A percentile compares a stretch with the other conserved stretches of the same genome.
Evolutionary conservation across 345 rosid genomes (phyloP).

Genomic region (Bruguiera sexangula): DNA sequence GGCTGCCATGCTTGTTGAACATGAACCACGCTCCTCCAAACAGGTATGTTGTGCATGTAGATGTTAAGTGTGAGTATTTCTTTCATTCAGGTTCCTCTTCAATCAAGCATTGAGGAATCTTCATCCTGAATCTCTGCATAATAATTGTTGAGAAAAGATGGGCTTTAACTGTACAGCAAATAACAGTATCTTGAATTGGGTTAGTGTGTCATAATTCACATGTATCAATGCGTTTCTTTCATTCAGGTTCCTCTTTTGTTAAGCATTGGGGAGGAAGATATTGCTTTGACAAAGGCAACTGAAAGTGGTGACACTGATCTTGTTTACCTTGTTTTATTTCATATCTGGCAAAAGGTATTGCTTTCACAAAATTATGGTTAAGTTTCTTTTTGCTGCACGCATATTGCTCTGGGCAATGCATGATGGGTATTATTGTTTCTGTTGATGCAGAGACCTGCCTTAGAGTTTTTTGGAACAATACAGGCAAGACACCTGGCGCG

Average conservation of each 20-base stretch:
- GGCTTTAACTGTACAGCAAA: no score
- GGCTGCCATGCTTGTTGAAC: conserved; percentile 95
- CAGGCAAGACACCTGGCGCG: conserved; percentile 84
- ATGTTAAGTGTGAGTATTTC: not conserved
- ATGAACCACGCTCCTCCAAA: conserved; percentile 92
- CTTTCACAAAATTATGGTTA: not conserved
- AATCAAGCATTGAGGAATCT: conserved; percentile 11
- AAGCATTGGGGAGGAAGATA: conserved; percentile 96
- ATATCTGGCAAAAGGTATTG: conserved; percentile 91
- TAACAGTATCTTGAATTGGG: no score
- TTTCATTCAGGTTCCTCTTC: conserved; percentile 69
- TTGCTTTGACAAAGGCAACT: conserved; percentile 82
- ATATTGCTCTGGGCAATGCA: not conserved
- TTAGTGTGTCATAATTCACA: no score
- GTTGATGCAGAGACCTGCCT: conserved; percentile 66
- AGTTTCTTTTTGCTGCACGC: not conserved
- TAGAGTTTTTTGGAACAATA: conserved; percentile 85
- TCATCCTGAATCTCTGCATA: no score
- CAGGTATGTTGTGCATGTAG: conserved; percentile 40
- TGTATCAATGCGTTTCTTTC: not conserved
- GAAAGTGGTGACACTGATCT: conserved; percentile 98
- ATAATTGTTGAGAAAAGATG: no score
- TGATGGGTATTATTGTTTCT: conserved; percentile 5
- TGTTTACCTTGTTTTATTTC: conserved; percentile 90
- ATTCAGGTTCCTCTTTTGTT: conserved; percentile 82